Base-by-base conservation (phyloP, 2,329 filamentous ascomycete species). In the Trichoderma sp. region DNA sequence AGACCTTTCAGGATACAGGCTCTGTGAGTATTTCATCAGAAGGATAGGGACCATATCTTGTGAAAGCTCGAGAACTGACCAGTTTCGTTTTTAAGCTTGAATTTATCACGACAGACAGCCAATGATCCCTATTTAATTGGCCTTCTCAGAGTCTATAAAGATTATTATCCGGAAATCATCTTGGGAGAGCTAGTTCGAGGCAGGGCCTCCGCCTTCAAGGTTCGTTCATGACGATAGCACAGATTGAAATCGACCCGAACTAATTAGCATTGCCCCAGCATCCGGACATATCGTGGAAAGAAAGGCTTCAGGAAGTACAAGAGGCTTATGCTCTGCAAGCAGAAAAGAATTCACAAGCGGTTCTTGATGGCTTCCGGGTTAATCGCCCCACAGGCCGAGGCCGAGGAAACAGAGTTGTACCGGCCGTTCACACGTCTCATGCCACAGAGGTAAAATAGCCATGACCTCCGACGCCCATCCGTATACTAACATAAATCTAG, bases 141-240 rank as follows among this genome's bases (percentile, higher is more conserved):
- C 3, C 83, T 97, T 21, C 82, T 96, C 61, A 87, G 91, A 68
- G 88, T 95, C n/a, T 96, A 91, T 82, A 96, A 96, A 77, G 93
- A 95, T 77, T 96, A 95, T 79, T 96, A 95, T 75, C 93, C 93
- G 0, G 93, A 97, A 77, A 92, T 96, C 67, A 92, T 96, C 70
- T 86, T 95, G 16, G 92, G 91, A 27, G 90, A 91, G 72, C 83
- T 87, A 4, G 86, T 88, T 35, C 83, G 84, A 65, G 88, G 88
- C 47, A 85, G 86, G 70, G 88, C 88, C 0, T 86, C 87, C 4
- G 83, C 87, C 0, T 91, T 91, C 77, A 89, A 87, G 78, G 86
- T 87, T 76, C 43, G 66, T 16, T 43, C 4, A 43, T 37, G n/a
- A 29, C 16, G 13, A 14, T 13, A 21, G 35, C 16, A 16, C 16